Conservation (phyloP, 2,329 filamentous ascomycete genomes). For the Beauveria bassiana region DNA sequence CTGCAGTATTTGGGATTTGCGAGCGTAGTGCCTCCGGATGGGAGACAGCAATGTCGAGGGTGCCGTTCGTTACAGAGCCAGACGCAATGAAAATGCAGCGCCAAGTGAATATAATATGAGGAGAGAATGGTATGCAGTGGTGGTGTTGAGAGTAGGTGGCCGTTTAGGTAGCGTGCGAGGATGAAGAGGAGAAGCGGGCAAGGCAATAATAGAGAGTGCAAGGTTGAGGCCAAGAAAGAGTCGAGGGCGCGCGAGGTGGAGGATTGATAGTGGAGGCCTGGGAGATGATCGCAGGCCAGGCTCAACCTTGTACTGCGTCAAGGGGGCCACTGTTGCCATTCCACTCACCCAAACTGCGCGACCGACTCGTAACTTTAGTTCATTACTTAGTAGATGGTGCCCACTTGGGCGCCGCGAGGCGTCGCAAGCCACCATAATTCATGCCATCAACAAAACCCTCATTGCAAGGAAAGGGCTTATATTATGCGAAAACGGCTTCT, state of each 20-base stretch:
- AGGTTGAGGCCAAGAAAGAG: slow-evolving; percentile 4
- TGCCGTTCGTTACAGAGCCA: not conserved
- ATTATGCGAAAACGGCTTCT: not conserved
- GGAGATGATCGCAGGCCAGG: slow-evolving; percentile 4
- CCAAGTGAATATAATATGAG: not conserved
- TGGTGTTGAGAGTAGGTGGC: not conserved
- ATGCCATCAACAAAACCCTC: too few species aligned
- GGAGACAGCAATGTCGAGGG: not conserved
- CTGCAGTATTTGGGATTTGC: not conserved
- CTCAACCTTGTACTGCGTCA: not conserved
- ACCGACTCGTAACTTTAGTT: not conserved
- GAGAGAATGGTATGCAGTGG: not conserved
- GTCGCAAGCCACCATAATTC: not conserved
- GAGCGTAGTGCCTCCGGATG: not conserved
- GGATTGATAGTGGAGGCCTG: slow-evolving; percentile 2
- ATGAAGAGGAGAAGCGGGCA: not conserved
- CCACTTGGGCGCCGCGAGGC: not conserved
- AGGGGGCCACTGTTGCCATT: not conserved
- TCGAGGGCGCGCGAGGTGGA: slow-evolving; percentile 7
- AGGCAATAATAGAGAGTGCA: not conserved
- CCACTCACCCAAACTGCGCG: not conserved
- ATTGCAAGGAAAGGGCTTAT: not conserved
- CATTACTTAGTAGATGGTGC: not conserved
- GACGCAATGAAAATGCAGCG: not conserved
- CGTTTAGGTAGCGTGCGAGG: not conserved